Conservation (phyloP, 495 filamentous ascomycete genomes). For the Penicillium angulare region DNA sequence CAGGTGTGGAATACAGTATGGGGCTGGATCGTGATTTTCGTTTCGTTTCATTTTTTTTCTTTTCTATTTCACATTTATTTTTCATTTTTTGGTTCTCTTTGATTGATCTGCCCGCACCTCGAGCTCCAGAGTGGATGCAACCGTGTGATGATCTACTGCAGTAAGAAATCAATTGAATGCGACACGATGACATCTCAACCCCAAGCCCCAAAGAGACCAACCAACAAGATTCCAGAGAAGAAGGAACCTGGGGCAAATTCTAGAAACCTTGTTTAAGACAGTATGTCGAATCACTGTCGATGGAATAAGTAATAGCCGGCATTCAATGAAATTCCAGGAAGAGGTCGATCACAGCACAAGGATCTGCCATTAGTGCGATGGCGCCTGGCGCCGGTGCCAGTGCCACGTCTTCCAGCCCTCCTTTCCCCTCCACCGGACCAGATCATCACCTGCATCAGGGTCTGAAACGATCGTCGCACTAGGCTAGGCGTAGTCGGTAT, state of each 20-base stretch:
- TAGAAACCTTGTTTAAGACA: not conserved
- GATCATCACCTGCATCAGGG: constrained; percentile 6
- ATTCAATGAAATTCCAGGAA: not conserved
- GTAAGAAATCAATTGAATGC: not conserved
- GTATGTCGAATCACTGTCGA: not conserved
- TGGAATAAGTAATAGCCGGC: not conserved
- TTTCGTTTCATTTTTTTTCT: not conserved
- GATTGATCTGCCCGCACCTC: not conserved
- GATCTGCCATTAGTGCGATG: constrained; percentile 25
- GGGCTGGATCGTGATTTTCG: not conserved
- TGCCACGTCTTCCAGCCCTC: not conserved
- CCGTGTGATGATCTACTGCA: constrained; percentile 25
- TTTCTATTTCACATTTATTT: not conserved
- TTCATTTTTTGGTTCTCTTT: not conserved
- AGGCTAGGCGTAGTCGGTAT: not conserved
- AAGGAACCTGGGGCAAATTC: not conserved
- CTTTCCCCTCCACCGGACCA: too few species aligned
- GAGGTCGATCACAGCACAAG: constrained; percentile 16
- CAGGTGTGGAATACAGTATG: not conserved
- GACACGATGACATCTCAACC: not conserved
- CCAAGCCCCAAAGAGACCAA: not conserved
- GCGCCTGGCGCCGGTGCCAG: not conserved
- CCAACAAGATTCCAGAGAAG: not conserved
- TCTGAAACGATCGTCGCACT: constrained; percentile 14
- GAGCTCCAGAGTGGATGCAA: too few species aligned